phyloP scores from a whole-genome alignment of 305 asterid genomes.

The Solanum hybrid region DNA sequence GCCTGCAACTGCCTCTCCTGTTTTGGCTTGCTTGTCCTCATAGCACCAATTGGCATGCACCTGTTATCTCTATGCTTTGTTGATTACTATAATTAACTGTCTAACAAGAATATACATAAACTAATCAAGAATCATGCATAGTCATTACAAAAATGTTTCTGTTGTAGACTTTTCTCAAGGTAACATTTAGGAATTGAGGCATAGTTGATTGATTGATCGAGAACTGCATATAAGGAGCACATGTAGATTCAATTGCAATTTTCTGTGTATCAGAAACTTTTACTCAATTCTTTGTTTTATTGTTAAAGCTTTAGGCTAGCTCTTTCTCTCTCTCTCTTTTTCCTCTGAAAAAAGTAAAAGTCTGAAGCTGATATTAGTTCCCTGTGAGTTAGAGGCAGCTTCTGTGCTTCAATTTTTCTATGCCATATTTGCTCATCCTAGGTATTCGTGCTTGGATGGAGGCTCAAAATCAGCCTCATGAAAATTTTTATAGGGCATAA shows the following conservation, averaged over 20 bases:
- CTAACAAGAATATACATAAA: not conserved
- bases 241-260: not conserved
- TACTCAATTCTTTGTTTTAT: not conserved
- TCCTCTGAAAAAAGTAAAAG: not conserved
- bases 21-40: not conserved
- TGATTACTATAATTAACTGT: not conserved
- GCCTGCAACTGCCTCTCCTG: not conserved
- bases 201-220: not conserved
- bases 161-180: not conserved
- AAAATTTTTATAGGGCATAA: not conserved
- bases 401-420: not conserved
- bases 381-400: not conserved
- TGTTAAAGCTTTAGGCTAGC: not conserved
- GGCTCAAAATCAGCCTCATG: not conserved
- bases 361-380: not conserved
- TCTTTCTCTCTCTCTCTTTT: not conserved
- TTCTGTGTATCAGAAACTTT: not conserved
- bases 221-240: not conserved
- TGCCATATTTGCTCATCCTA: not conserved
- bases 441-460: not conserved
- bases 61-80: not conserved
- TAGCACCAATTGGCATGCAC: not conserved
- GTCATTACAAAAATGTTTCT: not conserved
- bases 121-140: not conserved
- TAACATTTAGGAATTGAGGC: not conserved